These are phyloP conservation scores for Lachancea waltii DNA, from an alignment of 805 yeast genomes.

Conservation along the genomic window DNA sequence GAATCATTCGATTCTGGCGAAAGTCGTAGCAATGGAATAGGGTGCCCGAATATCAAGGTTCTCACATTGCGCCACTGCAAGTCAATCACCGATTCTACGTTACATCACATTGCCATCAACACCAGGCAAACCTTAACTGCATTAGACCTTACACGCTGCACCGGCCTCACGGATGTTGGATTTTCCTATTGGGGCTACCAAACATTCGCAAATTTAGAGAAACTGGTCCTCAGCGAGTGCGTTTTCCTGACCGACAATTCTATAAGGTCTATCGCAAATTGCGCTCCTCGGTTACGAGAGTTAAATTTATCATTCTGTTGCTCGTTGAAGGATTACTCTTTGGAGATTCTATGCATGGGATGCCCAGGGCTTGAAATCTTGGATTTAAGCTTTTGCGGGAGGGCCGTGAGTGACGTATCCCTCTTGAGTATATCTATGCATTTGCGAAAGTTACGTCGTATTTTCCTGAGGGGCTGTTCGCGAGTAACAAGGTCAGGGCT, in stretches of 20 bases:
- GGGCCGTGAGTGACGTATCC: slow-evolving; percentile 71
- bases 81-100: slow-evolving; percentile 60
- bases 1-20: slow-evolving; percentile 19
- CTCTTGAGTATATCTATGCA: slow-evolving; percentile 53
- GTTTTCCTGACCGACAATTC: slow-evolving; percentile 65
- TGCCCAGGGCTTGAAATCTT: slow-evolving; percentile 48
- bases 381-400: slow-evolving; percentile 68
- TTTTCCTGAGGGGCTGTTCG: slow-evolving; percentile 61
- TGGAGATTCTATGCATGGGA: slow-evolving; percentile 62
- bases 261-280: slow-evolving; percentile 52
- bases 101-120: slow-evolving; percentile 54
- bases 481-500: slow-evolving; percentile 74
- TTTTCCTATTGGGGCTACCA: slow-evolving; percentile 58
- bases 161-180: slow-evolving; percentile 71
- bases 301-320: slow-evolving; percentile 70
- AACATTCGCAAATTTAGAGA: slow-evolving; percentile 47
- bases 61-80: slow-evolving; percentile 69
- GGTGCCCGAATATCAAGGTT: slow-evolving; percentile 52
- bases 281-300: slow-evolving; percentile 50
- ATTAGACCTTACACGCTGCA: slow-evolving; percentile 65
- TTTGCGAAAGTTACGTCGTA: slow-evolving; percentile 41
- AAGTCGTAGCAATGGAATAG: slow-evolving; percentile 29
- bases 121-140: slow-evolving; percentile 50
- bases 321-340: slow-evolving; percentile 60
- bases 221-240: slow-evolving; percentile 59